Base-by-base conservation (phyloP, 176 grass and related monocot species). In the Tuctoria greenei region DNA sequence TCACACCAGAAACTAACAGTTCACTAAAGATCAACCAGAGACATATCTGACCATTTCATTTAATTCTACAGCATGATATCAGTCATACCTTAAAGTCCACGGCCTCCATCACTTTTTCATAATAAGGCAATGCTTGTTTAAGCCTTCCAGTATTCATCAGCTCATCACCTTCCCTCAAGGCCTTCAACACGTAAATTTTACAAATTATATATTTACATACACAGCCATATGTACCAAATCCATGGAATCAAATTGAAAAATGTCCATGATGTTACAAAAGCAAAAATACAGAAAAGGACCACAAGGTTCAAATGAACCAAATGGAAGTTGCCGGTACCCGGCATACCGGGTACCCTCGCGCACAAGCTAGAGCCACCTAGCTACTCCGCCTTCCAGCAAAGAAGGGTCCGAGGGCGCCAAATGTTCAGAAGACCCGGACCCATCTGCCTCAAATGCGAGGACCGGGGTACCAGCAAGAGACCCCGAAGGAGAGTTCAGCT, bases 71-170 rank as follows among this genome's bases (percentile, higher is more conserved):
- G 28, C 15, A 66, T 13, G 47, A 57, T 73, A 47, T 46, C 4
- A 56, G n/a, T 27, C 20, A 25, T 93, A 97, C 91, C 94, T 97
- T 90, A 83, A 93, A 93, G 67, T 93, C 77, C 58, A 91, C 80
- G 61, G 84, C 84, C 23, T 91, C 56, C 94, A 91, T 93, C 67
- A 97, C 87, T 72, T 91, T 93, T 88, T 93, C 91, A 88, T 89
- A 97, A 75, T 87, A 97, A 74, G 91, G 88, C 57, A 93, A 54
- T 45, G 91, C 88, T 84, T 91, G 82, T 77, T 71, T 85, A 45
- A 97, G 86, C 46, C 79, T 93, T 93, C 94, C 91, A 76, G 79
- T 76, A 87, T 84, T 86, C 94, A 97, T 93, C 69, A 97, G 82
- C 12, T 87, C 72, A 76, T 91, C 82, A 78, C 94, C 91, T 81